These are phyloP conservation scores for Tetraselmis chui DNA, from an alignment of 139 green algal species.

Conservation along the genomic window DNA sequence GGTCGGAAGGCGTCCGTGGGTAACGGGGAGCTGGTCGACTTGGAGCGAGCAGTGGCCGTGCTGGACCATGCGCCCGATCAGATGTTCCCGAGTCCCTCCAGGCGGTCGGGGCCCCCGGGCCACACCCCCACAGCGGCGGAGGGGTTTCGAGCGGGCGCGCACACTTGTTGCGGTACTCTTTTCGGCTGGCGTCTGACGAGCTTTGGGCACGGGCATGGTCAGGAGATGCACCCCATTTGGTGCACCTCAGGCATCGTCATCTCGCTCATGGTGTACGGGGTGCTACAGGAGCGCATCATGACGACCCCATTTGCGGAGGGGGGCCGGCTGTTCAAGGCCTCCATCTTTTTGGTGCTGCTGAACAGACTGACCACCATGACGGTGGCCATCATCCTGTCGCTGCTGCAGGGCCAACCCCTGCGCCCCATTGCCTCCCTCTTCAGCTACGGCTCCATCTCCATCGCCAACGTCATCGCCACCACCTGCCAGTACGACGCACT, in stretches of 20 bases:
- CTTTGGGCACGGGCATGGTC: too few species aligned
- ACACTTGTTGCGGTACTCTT: neutral
- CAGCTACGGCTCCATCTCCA: slow-evolving; percentile 33
- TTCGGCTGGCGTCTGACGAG: neutral
- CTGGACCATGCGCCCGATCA: neutral
- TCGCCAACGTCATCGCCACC: slow-evolving; percentile 48
- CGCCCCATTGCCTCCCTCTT: slow-evolving; percentile 24
- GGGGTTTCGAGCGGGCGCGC: too few species aligned
- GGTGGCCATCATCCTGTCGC: slow-evolving; percentile 7
- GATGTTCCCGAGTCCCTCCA: neutral
- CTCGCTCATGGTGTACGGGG: slow-evolving; percentile 35
- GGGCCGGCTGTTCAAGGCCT: slow-evolving; percentile 21
- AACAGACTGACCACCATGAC: slow-evolving; percentile 33
- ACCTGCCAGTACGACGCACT: slow-evolving; percentile 54
- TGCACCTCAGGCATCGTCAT: slow-evolving; percentile 21
- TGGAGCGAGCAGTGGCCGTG: neutral
- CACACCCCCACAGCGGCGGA: too few species aligned
- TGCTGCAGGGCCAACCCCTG: neutral
- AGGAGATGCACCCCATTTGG: neutral
- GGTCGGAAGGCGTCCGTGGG: too few species aligned
- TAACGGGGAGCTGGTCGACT: too few species aligned
- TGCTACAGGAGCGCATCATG: slow-evolving; percentile 42
- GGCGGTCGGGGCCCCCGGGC: too few species aligned
- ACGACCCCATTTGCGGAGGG: neutral
- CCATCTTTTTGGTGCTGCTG: slow-evolving; percentile 43